phyloP scores from a whole-genome alignment of 2,329 filamentous ascomycete species.

The Conoideocrella luteorostrata region DNA sequence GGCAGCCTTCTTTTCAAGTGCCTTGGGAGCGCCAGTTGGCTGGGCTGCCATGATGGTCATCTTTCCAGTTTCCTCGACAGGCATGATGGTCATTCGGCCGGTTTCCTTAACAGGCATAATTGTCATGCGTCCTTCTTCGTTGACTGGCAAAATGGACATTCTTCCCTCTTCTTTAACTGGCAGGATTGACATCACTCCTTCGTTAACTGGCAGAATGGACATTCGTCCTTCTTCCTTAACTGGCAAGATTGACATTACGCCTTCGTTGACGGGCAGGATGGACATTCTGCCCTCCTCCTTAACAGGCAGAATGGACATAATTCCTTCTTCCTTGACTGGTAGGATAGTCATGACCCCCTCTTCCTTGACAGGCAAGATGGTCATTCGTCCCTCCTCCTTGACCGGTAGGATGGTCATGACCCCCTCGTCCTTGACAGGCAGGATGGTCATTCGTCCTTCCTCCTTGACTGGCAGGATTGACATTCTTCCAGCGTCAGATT shows the following conservation, averaged over 20 bases:
- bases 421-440: background rate
- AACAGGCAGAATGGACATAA: background rate
- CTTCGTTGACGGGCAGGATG: background rate
- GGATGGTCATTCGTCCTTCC: background rate
- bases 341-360: background rate
- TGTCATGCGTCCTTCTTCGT: background rate
- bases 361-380: background rate
- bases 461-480: background rate
- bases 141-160: constrained; percentile 4
- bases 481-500: no score
- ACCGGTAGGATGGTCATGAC: background rate
- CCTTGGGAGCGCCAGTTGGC: background rate
- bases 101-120: background rate
- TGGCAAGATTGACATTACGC: background rate
- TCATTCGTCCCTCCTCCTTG: background rate
- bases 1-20: background rate
- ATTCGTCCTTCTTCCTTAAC: background rate
- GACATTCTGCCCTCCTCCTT: background rate
- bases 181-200: background rate
- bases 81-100: background rate
- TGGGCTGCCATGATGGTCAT: background rate
- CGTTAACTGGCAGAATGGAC: background rate
- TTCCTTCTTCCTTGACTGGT: background rate
- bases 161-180: background rate
- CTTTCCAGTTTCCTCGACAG: background rate